phyloP scores from a whole-genome alignment of 352 stramenopile genomes.

The Phytophthora idaei region DNA sequence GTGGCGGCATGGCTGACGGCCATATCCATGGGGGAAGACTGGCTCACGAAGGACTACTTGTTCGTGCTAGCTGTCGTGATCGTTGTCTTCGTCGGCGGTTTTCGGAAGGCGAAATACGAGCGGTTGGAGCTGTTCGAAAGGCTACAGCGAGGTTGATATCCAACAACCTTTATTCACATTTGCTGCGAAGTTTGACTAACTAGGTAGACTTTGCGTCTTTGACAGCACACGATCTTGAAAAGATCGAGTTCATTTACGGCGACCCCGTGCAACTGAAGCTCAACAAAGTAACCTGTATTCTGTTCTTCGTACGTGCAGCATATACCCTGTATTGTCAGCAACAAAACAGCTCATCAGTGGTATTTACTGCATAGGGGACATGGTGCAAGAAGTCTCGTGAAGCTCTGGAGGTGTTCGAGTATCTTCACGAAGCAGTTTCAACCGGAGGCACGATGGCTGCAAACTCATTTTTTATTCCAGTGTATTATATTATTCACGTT shows the following conservation, averaged over 20 bases:
- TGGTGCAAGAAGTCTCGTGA: slow-evolving; percentile 67
- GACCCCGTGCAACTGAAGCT: slow-evolving; percentile 44
- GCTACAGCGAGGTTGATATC: slow-evolving; percentile 9
- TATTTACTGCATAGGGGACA: slow-evolving; percentile 43
- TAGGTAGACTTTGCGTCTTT: background rate
- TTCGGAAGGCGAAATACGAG: slow-evolving; percentile 64
- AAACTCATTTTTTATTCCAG: slow-evolving; percentile 4
- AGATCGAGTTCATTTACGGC: slow-evolving; percentile 68
- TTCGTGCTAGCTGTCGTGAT: slow-evolving; percentile 64
- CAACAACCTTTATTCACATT: background rate
- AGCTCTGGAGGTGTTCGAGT: slow-evolving; percentile 55
- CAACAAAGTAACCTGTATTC: slow-evolving; percentile 71
- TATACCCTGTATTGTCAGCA: background rate
- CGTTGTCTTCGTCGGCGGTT: slow-evolving; percentile 62
- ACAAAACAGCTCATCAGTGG: background rate
- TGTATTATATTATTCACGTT: slow-evolving; percentile 12
- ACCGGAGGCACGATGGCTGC: slow-evolving; percentile 34
- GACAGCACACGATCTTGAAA: slow-evolving; percentile 46
- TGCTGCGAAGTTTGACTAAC: background rate
- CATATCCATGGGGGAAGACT: slow-evolving; percentile 46
- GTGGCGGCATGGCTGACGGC: slow-evolving; percentile 64
- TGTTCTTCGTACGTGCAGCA: slow-evolving; percentile 74
- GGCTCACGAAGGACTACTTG: slow-evolving; percentile 59
- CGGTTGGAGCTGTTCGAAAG: slow-evolving; percentile 40
- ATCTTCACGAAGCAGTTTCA: slow-evolving; percentile 41